Evolutionary conservation across 1,139 yeast species (phyloP), one percentile per base, ranked within the genome.

Genomic region (Candida glucosophila): DNA sequence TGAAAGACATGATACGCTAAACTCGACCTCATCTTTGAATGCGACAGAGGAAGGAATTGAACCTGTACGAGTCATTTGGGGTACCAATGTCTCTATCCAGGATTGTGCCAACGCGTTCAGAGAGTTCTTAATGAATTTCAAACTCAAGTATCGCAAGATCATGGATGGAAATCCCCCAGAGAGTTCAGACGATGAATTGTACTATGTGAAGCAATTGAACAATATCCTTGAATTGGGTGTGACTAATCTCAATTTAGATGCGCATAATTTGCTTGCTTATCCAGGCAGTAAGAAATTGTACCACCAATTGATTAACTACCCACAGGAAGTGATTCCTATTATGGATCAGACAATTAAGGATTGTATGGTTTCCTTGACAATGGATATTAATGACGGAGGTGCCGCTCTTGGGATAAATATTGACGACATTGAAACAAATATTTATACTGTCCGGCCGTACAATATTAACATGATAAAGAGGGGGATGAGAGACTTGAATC

Each of bases 321-420:
- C 99, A 1, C 96, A 88, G 50, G 99, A 90, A 63, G 83, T 90
- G 22, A 78, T 90, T 29, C 97, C 98, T 6, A 83, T 90, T 40
- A 86, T 90, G 96, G 99, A 90, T 65, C 95, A 86, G 47, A 78
- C 95, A 3, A 70, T 88, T 31, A 88, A 86, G 47, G 96, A 90
- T 49, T 80, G 90, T 41, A 74, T 90, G 74, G 77, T 85, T 16
- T 79, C 88, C 5, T 52, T 86, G 12, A 79, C 79, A 13, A 62
- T 78, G 32, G 88, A 82, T 36, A 60, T 61, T 34, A 61, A 66
- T 28, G 52, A 58, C 4, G 37, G 35, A 22, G 5, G 17, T 5
- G 36, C 39, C 10, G 29, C 41, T 14, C 33, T 28, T 15, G 52
- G 49, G 19, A 40, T 53, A 22, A 59, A 64, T 28, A 59, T 72